Evolutionary conservation across 192 early-diverging fungal species (phyloP).

Genomic region (Mortierella hygrophila): DNA sequence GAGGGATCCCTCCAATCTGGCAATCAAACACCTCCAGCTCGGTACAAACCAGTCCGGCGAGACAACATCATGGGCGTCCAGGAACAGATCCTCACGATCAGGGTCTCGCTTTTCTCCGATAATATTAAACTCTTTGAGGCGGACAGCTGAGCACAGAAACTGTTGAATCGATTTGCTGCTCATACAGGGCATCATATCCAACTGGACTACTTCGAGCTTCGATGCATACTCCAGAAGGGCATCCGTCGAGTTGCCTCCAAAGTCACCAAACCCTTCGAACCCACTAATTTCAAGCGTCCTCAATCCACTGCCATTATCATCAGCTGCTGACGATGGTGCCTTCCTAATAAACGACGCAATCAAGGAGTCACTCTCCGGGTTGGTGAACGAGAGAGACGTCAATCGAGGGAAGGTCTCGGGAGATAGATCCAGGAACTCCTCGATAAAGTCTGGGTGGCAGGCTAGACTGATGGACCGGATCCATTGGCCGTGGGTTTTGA

Average conservation of each 20-base stretch:
- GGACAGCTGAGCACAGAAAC: neutral
- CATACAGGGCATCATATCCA: neutral
- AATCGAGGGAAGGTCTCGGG: neutral
- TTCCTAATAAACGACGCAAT: neutral
- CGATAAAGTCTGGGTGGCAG: neutral
- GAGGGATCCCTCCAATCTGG: neutral
- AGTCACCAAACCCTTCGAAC: neutral
- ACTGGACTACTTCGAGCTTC: neutral
- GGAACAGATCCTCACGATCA: neutral
- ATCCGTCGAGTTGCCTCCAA: neutral
- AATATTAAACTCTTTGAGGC: neutral
- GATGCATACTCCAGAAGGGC: neutral
- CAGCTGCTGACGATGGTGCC: neutral
- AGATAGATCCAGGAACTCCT: neutral
- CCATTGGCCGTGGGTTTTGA: neutral
- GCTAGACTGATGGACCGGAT: neutral
- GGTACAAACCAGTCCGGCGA: neutral
- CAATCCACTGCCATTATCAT: neutral
- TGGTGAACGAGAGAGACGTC: neutral
- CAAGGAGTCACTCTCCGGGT: neutral
- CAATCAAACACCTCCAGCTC: neutral
- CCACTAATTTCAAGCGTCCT: neutral
- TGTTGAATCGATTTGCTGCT: neutral
- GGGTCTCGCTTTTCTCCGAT: neutral
- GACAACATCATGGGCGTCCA: neutral